A percentile compares a stretch with the other conserved stretches of the same genome.
These are phyloP conservation scores for Brettanomyces bruxellensis DNA, from an alignment of 805 yeast genomes.

Conservation along the genomic window DNA sequence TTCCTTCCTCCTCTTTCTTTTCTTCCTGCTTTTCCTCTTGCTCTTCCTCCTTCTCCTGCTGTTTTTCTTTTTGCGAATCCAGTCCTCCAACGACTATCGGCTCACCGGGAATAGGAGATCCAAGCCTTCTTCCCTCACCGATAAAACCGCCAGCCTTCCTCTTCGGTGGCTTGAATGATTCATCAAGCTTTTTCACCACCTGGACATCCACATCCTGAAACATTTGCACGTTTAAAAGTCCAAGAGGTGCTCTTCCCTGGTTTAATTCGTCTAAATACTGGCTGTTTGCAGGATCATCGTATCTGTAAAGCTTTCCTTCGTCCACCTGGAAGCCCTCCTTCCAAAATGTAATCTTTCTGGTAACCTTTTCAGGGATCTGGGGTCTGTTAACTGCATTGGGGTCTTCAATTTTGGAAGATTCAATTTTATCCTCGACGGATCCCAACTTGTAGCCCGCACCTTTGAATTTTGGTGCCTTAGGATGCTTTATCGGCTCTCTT, in stretches of 20 bases:
- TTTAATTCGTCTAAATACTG: slow-evolving; percentile 71
- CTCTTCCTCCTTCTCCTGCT: slow-evolving; percentile 7
- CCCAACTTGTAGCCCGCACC: slow-evolving; percentile 50
- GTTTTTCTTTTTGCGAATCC: not conserved
- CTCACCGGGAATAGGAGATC: slow-evolving; percentile 83
- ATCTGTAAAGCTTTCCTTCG: slow-evolving; percentile 76
- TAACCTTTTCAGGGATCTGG: slow-evolving; percentile 38
- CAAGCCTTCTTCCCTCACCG: slow-evolving; percentile 80
- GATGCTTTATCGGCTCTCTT: slow-evolving; percentile 20
- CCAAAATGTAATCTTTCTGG: slow-evolving; percentile 89
- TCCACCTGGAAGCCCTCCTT: slow-evolving; percentile 93
- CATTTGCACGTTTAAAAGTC: slow-evolving; percentile 68
- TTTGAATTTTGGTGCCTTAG: slow-evolving; percentile 25
- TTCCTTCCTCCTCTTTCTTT: slow-evolving; percentile 3
- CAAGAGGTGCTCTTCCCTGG: slow-evolving; percentile 85
- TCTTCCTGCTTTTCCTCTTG: not conserved
- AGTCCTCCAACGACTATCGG: slow-evolving; percentile 9
- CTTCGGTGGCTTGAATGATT: slow-evolving; percentile 56
- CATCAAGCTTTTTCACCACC: slow-evolving; percentile 73
- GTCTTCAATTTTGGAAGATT: slow-evolving; percentile 24
- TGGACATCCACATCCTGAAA: slow-evolving; percentile 93
- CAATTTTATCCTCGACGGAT: slow-evolving; percentile 31
- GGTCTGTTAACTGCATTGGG: slow-evolving; percentile 12
- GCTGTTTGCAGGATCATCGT: slow-evolving; percentile 88
- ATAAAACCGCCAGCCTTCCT: slow-evolving; percentile 47